A percentile compares a stretch with the other conserved stretches of the same genome.
Conservation (phyloP, 1,139 yeast species). For the Saccharomyces hybrid region DNA sequence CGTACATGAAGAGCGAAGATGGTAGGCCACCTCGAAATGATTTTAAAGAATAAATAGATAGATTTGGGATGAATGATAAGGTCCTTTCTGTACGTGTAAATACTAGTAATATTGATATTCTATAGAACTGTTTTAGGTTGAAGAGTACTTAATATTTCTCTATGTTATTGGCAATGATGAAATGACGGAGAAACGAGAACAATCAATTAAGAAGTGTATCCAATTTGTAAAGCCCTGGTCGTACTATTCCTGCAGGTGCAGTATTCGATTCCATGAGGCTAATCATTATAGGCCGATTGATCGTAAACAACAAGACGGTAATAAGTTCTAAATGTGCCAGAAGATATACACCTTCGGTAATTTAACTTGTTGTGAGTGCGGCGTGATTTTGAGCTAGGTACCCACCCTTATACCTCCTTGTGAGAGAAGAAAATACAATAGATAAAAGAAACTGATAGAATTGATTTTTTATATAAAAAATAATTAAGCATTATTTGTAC, state of each 20-base stretch:
- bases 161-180: neutral
- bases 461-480: neutral
- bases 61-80: neutral
- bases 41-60: conserved; percentile 56
- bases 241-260: too few species aligned
- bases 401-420: too few species aligned
- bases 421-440: neutral
- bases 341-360: too few species aligned
- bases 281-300: too few species aligned
- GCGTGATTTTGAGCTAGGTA: too few species aligned
- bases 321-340: too few species aligned
- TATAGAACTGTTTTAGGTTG: neutral
- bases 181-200: neutral
- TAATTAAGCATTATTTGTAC: neutral
- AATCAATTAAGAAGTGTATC: too few species aligned
- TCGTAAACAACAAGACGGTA: too few species aligned
- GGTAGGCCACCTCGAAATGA: conserved; percentile 82
- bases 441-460: neutral
- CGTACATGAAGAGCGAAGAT: conserved; percentile 80
- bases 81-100: neutral
- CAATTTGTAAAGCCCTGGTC: too few species aligned
- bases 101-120: neutral
- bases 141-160: neutral
- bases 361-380: too few species aligned
- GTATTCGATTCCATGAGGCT: too few species aligned